Evolutionary conservation across 2,329 filamentous ascomycete species (phyloP).

Genomic region (Geosmithia flava): DNA sequence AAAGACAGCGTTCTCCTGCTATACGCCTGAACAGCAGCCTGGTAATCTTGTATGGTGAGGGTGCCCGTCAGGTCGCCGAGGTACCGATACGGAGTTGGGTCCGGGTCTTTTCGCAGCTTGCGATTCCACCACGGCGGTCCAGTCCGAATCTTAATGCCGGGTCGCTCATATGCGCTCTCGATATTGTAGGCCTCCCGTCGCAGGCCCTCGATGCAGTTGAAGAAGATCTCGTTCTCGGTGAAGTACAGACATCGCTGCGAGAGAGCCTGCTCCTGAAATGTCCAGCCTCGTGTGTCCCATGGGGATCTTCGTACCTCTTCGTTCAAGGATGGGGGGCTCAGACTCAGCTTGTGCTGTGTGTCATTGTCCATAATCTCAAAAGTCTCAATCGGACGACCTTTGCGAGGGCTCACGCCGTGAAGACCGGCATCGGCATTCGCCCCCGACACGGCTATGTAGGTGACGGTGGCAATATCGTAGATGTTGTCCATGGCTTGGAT

Average conservation of each 20-base stretch:
- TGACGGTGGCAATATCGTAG: constrained; percentile 3
- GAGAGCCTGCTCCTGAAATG: constrained; percentile 6
- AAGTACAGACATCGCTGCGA: constrained; percentile 6
- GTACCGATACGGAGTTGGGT: constrained; percentile 4
- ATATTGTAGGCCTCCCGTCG: constrained; percentile 3
- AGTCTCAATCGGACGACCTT: constrained; percentile 1
- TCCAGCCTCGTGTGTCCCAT: constrained; percentile 6
- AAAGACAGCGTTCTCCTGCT: constrained; percentile 1
- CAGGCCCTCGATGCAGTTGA: constrained; percentile 2
- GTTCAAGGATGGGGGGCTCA: constrained; percentile 1
- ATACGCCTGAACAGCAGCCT: constrained; percentile 4
- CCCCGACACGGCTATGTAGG: constrained; percentile 1
- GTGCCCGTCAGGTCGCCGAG: constrained; percentile 2
- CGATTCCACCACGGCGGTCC: constrained; percentile 6
- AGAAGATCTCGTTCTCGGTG: constrained; percentile 3
- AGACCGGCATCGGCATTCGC: constrained; percentile 2
- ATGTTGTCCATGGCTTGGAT: constrained; percentile 3
- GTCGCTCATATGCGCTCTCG: not conserved
- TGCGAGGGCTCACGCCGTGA: constrained; percentile 1
- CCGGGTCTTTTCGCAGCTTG: constrained; percentile 5
- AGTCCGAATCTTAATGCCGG: constrained; percentile 2
- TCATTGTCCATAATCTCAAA: constrained; percentile 1
- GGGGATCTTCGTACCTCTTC: constrained; percentile 3
- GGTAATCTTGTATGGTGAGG: constrained; percentile 3
- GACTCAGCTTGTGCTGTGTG: constrained; percentile 1